A percentile compares a stretch with the other conserved stretches of the same genome.
phyloP scores from a whole-genome alignment of 768 basidiomycete genomes.

The Galerina sulciceps region DNA sequence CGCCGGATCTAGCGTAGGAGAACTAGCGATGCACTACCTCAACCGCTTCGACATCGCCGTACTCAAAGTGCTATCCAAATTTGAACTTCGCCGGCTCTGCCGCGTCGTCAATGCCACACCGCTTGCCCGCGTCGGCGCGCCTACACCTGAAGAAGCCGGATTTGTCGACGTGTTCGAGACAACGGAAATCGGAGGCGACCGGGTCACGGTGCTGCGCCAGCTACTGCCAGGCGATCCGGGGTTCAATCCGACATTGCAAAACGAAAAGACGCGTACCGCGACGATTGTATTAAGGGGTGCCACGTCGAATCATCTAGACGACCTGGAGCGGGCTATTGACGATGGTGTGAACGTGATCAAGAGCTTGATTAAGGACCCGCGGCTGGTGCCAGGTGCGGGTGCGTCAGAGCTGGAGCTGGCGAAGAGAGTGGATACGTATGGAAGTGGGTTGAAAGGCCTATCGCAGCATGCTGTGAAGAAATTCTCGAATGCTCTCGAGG shows the following conservation, averaged over 20 bases:
- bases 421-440: conserved; percentile 81
- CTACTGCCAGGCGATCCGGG: conserved; percentile 67
- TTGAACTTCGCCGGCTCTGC: conserved; percentile 92
- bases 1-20: conserved; percentile 91
- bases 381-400: conserved; percentile 93
- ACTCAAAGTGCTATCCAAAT: conserved; percentile 96
- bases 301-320: conserved; percentile 92
- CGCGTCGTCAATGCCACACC: conserved; percentile 97
- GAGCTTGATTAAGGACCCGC: conserved; percentile 84
- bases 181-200: conserved; percentile 95
- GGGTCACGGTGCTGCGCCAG: conserved; percentile 95
- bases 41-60: conserved; percentile 93
- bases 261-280: conserved; percentile 84
- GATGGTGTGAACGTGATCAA: conserved; percentile 98
- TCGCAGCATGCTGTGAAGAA: conserved; percentile 92
- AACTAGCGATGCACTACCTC: conserved; percentile 96
- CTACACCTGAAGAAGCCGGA: conserved; percentile 95
- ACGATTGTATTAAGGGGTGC: conserved; percentile 96
- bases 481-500: conserved; percentile 89
- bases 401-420: conserved; percentile 95
- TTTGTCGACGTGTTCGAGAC: conserved; percentile 94
- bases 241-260: conserved; percentile 50
- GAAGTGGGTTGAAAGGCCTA: conserved; percentile 86
- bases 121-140: conserved; percentile 93
- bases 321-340: conserved; percentile 94